These are phyloP conservation scores for Panicum virgatum DNA, from an alignment of 202 grass and related monocot species.

Conservation along the genomic window DNA sequence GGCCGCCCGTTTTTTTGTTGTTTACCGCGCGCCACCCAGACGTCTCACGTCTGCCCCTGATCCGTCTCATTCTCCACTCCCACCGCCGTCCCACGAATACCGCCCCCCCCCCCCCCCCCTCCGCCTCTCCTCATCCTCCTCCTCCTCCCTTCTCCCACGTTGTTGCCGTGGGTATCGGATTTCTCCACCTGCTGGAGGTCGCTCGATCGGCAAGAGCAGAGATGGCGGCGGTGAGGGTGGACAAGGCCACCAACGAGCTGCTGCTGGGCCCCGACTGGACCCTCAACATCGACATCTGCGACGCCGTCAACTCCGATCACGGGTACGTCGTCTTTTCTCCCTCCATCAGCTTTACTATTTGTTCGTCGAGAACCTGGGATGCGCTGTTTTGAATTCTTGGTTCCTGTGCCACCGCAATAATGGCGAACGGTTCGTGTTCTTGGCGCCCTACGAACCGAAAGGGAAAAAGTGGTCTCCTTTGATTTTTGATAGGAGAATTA, in stretches of 20 bases:
- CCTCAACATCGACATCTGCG: conserved; percentile 93
- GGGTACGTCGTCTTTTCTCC: conserved; percentile 35
- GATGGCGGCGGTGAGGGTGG: conserved; percentile 68
- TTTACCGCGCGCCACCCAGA: conserved; percentile 16
- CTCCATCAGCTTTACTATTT: neutral
- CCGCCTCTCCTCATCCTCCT: neutral
- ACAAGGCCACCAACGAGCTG: conserved; percentile 93
- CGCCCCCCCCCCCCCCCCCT: neutral
- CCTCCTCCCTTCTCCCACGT: neutral
- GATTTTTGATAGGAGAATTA: neutral
- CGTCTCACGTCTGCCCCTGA: neutral
- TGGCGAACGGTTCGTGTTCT: neutral
- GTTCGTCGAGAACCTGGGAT: neutral
- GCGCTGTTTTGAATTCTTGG: conserved; percentile 14
- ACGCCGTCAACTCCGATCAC: conserved; percentile 70
- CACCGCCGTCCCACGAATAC: too few relatives aligned
- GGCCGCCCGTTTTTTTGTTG: conserved; percentile 33
- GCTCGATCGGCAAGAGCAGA: neutral
- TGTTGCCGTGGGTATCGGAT: neutral
- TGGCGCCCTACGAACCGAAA: neutral
- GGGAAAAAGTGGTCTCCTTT: neutral
- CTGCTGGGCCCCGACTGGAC: conserved; percentile 83
- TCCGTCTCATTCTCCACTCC: neutral
- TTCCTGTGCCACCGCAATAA: conserved; percentile 21
- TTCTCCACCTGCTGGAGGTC: neutral